Percentiles rank a stretch among this genome's conserved stretches.
These are phyloP conservation scores for Raddia guianensis DNA, from an alignment of 176 grass and related monocot genomes.

Conservation along the genomic window DNA sequence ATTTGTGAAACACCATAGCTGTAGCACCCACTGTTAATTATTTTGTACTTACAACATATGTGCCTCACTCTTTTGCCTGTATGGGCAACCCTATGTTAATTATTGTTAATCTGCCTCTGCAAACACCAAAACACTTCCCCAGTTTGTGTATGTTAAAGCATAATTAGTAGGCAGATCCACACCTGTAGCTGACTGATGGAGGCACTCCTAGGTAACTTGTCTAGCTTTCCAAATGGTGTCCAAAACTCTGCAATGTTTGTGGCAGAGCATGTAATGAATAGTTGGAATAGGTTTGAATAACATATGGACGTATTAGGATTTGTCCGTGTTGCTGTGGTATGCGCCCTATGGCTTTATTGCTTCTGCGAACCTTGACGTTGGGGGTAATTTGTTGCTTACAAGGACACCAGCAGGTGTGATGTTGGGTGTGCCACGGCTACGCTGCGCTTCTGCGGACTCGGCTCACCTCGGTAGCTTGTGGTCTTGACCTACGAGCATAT, in stretches of 20 bases:
- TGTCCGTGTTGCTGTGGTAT: not conserved
- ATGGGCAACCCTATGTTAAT: conserved; percentile 43
- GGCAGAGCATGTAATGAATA: conserved; percentile 43
- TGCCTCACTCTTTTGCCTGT: conserved; percentile 30
- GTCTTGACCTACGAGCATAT: not conserved
- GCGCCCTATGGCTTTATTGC: not conserved
- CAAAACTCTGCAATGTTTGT: conserved; percentile 38
- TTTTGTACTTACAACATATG: conserved; percentile 32
- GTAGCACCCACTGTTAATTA: conserved; percentile 52
- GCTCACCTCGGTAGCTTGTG: not conserved
- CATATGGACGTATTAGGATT: conserved; percentile 31
- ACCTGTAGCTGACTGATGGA: conserved; percentile 50
- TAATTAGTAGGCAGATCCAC: conserved; percentile 45
- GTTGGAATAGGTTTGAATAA: conserved; percentile 38
- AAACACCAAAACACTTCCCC: conserved; percentile 10
- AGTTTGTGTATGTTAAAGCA: conserved; percentile 46
- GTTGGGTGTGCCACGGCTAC: not conserved
- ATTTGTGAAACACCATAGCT: conserved; percentile 34
- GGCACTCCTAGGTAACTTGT: conserved; percentile 38
- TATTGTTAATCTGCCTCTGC: conserved; percentile 13
- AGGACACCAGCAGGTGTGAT: not conserved
- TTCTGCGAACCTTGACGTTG: not conserved
- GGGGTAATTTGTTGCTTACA: not conserved
- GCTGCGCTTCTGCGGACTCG: not conserved
- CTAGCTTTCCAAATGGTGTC: conserved; percentile 45